These are phyloP conservation scores for Apophysomyces elegans DNA, from an alignment of 371 early-diverging fungal genomes.

Conservation along the genomic window DNA sequence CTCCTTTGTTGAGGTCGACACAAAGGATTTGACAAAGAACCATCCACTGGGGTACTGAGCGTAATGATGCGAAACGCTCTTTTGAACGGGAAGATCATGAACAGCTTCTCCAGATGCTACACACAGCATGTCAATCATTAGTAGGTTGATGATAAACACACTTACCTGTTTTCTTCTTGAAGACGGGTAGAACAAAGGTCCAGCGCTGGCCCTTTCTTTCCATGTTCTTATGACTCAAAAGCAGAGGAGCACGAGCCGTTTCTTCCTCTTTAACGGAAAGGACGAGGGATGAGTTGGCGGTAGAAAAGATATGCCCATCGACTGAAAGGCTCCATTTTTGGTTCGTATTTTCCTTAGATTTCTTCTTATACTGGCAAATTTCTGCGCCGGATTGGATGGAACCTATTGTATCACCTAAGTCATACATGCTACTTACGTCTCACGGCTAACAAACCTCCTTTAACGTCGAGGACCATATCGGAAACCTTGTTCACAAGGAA, in stretches of 20 bases:
- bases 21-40: constrained; percentile 47
- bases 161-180: constrained; percentile 48
- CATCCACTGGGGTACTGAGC: constrained; percentile 48
- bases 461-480: constrained; percentile 60
- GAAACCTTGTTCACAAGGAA: constrained; percentile 62
- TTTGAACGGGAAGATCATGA: constrained; percentile 22
- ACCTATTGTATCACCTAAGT: constrained; percentile 21
- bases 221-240: constrained; percentile 30
- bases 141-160: not conserved
- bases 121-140: not conserved
- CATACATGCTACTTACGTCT: constrained; percentile 4
- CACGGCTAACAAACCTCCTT: constrained; percentile 48
- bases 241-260: constrained; percentile 25
- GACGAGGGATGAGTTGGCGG: constrained; percentile 30
- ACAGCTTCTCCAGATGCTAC: constrained; percentile 7
- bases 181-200: constrained; percentile 54
- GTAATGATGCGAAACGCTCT: constrained; percentile 38
- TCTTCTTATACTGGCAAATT: constrained; percentile 47
- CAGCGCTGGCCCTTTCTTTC: constrained; percentile 50
- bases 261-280: constrained; percentile 38
- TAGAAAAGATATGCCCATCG: constrained; percentile 41
- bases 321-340: constrained; percentile 46
- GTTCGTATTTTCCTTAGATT: constrained; percentile 35
- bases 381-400: constrained; percentile 32
- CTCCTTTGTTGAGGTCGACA: constrained; percentile 37